Conservation (phyloP, 371 early-diverging fungal genomes). For the Mortierella sp. region DNA sequence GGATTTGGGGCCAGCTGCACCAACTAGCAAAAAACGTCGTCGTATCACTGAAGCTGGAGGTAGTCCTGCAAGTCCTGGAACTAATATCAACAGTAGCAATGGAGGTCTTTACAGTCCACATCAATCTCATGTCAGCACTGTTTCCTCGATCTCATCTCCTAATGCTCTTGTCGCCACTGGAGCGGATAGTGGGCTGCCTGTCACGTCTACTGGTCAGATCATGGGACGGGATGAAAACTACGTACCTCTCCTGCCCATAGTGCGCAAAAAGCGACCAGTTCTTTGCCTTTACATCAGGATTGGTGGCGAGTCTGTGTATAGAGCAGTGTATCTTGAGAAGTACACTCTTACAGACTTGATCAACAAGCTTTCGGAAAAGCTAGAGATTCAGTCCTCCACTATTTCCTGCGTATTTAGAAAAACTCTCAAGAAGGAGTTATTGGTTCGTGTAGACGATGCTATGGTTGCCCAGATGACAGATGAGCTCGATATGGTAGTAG, state of each 20-base stretch:
- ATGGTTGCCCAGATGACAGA: constrained; percentile 66
- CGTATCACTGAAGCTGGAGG: constrained; percentile 13
- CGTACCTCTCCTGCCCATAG: constrained; percentile 27
- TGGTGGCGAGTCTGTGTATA: constrained; percentile 59
- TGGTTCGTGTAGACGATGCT: constrained; percentile 66
- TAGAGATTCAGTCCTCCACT: constrained; percentile 58
- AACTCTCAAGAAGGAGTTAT: constrained; percentile 52
- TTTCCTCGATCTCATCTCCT: not conserved
- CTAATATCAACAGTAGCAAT: not conserved
- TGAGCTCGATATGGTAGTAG: constrained; percentile 67
- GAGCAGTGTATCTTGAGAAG: constrained; percentile 68
- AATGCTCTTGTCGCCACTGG: too few relatives aligned
- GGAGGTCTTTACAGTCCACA: constrained; percentile 3
- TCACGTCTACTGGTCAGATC: constrained; percentile 20
- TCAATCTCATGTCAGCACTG: constrained; percentile 19
- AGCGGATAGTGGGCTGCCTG: not conserved
- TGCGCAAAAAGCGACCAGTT: constrained; percentile 55
- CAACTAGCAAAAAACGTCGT: constrained; percentile 28
- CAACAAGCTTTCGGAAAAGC: constrained; percentile 60
- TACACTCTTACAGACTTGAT: constrained; percentile 60
- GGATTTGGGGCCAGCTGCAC: not conserved
- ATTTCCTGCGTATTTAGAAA: constrained; percentile 57
- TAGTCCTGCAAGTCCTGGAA: not conserved
- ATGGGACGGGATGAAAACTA: constrained; percentile 58
- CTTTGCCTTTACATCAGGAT: constrained; percentile 66